phyloP scores from a whole-genome alignment of 1,139 yeast species.

The Kodamaea suecica region DNA sequence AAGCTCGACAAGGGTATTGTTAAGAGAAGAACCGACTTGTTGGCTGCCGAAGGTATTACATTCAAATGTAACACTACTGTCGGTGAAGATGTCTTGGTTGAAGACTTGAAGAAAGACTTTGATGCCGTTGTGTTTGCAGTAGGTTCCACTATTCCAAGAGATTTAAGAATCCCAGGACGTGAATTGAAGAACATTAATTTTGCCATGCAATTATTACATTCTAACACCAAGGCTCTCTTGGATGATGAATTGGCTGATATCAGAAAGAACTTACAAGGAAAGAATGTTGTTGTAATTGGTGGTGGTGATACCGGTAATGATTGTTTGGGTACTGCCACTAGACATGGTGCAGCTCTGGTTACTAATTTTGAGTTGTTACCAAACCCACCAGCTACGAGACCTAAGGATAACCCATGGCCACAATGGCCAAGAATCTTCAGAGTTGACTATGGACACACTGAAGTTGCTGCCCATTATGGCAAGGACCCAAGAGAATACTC shows the following conservation, averaged over 20 bases:
- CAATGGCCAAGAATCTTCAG: slow-evolving; percentile 99
- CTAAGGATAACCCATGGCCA: slow-evolving; percentile 99
- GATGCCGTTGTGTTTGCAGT: slow-evolving; percentile 93
- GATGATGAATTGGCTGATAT: slow-evolving; percentile 79
- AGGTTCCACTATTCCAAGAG: slow-evolving; percentile 96
- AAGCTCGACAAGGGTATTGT: slow-evolving; percentile 91
- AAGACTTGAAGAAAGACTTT: slow-evolving; percentile 57
- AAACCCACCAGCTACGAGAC: slow-evolving; percentile 81
- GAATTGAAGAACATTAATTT: slow-evolving; percentile 83
- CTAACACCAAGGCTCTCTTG: slow-evolving; percentile 86
- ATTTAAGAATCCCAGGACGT: slow-evolving; percentile 91
- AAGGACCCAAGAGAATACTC: slow-evolving; percentile 97
- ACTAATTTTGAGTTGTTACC: slow-evolving; percentile 93
- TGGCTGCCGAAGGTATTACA: slow-evolving; percentile 86
- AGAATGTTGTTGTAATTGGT: slow-evolving; percentile 93
- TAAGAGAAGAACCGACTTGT: slow-evolving; percentile 86
- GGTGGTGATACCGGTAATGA: slow-evolving; percentile 99
- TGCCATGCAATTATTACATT: slow-evolving; percentile 89
- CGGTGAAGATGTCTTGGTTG: slow-evolving; percentile 77
- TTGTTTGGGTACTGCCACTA: slow-evolving; percentile 95
- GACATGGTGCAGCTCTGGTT: slow-evolving; percentile 97
- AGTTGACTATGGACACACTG: slow-evolving; percentile 96
- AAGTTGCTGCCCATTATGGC: slow-evolving; percentile 91
- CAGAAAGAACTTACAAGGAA: slow-evolving; percentile 69
- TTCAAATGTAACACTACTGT: slow-evolving; percentile 74